Base-by-base conservation (phyloP, 176 grass and related monocot genomes). In the Cenchrus fungigraminus region DNA sequence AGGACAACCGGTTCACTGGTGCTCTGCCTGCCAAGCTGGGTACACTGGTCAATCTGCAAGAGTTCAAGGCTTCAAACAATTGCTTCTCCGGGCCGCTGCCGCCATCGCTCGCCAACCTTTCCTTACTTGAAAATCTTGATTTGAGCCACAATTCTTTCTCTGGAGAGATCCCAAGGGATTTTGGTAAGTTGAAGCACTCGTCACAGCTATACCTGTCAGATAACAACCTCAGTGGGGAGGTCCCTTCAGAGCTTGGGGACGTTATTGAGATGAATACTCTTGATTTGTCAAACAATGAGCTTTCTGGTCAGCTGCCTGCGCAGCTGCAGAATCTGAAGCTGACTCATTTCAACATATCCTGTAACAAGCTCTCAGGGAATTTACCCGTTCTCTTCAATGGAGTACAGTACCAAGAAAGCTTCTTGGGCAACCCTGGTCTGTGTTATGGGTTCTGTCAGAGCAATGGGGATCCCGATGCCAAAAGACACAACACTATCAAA, bases 401-500 rank as follows among this genome's bases (percentile, higher is more conserved):
- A 42, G 12, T 45, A 4, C 10, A 7, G 44, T 89, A 71, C 84
- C 64, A 1, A 12, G 75, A 87, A 6, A 88, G 97, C 89, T 99
- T 99, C 82, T 83, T 96, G 72, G 97, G 91, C 34, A 99, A 97
- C 52, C 97, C 94, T 10, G 90, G 84, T 4, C 80, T 99, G 14
- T 94, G 90, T 78, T 25, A 43, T 14, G 88, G 91, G 59, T 8
- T 82, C 17, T 84, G 85, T 10, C 47, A 71, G 15, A 29, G 45
- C 4, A 14, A 66, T 15, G 20, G 0, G 8, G 12, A 79, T 14
- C 17, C 61, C 0, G 37, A 9, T 31, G 54, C 2, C 66, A 58
- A 9, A 63, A 4, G 5, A 5, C 14, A 0, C 19, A 60, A 6
- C 6, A 12, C 28, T 12, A 20, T 86, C 15, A 71, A 55, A 46